These are phyloP conservation scores for Kwoniella dejecticola DNA, from an alignment of 768 basidiomycete genomes.

Conservation along the genomic window DNA sequence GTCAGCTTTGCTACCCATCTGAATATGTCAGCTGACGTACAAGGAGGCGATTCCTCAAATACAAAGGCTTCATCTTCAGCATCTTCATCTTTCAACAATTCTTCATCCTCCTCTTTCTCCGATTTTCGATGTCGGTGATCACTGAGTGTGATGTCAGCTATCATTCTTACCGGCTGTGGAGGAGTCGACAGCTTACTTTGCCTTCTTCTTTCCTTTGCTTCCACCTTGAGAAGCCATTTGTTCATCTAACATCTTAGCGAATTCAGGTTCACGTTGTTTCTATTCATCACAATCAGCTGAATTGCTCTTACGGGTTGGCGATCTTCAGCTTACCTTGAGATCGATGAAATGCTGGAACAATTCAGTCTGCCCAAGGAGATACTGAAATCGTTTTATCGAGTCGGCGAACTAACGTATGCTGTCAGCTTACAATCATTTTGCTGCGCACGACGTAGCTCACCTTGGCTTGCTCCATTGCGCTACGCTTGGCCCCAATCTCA, in stretches of 20 bases:
- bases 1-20: not conserved
- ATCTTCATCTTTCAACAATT: conserved; percentile 84
- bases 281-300: conserved; percentile 48
- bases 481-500: conserved; percentile 39
- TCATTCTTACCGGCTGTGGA: not conserved
- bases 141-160: conserved; percentile 57
- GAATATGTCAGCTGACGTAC: conserved; percentile 59
- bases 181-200: conserved; percentile 60
- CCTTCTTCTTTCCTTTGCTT: conserved; percentile 81
- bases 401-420: conserved; percentile 68
- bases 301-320: not conserved
- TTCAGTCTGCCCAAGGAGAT: conserved; percentile 96
- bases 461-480: conserved; percentile 46
- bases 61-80: conserved; percentile 89
- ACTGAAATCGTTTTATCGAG: conserved; percentile 93
- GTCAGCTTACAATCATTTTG: not conserved
- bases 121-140: conserved; percentile 89
- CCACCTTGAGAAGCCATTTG: conserved; percentile 65
- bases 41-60: conserved; percentile 90
- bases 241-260: conserved; percentile 79
- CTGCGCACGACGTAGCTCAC: conserved; percentile 23
- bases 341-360: conserved; percentile 98
- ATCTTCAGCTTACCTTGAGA: conserved; percentile 68
- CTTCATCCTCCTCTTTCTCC: conserved; percentile 98
- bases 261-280: conserved; percentile 88